Evolutionary conservation across 495 filamentous ascomycete species (phyloP).

Genomic region (Aspergillus nanangensis): DNA sequence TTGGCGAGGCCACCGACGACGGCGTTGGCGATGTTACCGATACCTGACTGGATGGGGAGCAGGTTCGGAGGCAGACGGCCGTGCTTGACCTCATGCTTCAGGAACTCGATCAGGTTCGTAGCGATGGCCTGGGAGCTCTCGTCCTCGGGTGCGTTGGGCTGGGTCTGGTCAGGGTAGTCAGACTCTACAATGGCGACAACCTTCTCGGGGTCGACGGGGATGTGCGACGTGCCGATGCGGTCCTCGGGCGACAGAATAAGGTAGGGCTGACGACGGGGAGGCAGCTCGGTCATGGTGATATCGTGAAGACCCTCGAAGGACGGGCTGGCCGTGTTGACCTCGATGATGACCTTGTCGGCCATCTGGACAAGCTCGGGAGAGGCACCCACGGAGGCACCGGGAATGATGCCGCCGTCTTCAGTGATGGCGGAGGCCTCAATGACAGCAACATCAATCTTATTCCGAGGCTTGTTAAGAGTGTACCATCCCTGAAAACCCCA

Average conservation of each 20-base stretch:
- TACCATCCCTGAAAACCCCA: conserved; percentile 86
- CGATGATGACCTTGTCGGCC: conserved; percentile 89
- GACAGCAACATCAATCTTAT: conserved; percentile 76
- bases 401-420: conserved; percentile 88
- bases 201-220: conserved; percentile 86
- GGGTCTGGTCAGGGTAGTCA: conserved; percentile 78
- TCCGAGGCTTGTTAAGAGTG: conserved; percentile 67
- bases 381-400: conserved; percentile 82
- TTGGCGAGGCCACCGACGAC: conserved; percentile 81
- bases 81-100: conserved; percentile 72
- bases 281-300: conserved; percentile 81
- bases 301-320: conserved; percentile 89
- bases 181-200: conserved; percentile 84
- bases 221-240: conserved; percentile 76
- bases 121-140: conserved; percentile 69
- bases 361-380: conserved; percentile 84
- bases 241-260: conserved; percentile 76
- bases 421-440: conserved; percentile 88
- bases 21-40: conserved; percentile 93
- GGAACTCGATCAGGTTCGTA: conserved; percentile 78
- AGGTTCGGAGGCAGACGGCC: conserved; percentile 75
- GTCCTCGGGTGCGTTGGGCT: conserved; percentile 72
- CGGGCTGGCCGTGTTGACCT: conserved; percentile 84
- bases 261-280: conserved; percentile 79
- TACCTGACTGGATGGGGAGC: conserved; percentile 82